These are phyloP conservation scores for Geotrichum candidum DNA, from an alignment of 1,139 yeast species.

Conservation along the genomic window DNA sequence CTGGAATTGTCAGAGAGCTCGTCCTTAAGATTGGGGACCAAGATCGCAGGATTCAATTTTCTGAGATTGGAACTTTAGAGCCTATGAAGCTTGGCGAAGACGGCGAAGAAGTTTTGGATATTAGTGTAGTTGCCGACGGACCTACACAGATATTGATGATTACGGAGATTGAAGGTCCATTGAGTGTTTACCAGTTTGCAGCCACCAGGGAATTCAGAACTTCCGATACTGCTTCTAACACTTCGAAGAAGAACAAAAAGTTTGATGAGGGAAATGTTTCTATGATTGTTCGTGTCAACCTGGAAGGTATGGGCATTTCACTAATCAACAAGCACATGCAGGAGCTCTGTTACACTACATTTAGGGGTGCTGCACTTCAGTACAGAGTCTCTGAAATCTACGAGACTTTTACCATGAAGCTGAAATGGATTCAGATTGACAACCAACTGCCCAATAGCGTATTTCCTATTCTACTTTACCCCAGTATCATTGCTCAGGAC, in stretches of 20 bases:
- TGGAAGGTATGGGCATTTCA: slow-evolving; percentile 88
- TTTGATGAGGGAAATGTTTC: slow-evolving; percentile 51
- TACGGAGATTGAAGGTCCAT: slow-evolving; percentile 70
- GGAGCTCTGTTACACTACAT: slow-evolving; percentile 74
- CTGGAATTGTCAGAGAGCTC: slow-evolving; percentile 77
- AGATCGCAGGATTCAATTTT: slow-evolving; percentile 73
- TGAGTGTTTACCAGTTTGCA: slow-evolving; percentile 57
- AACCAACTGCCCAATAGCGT: slow-evolving; percentile 84
- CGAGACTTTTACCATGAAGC: slow-evolving; percentile 69
- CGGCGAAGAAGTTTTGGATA: slow-evolving; percentile 55
- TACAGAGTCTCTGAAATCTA: slow-evolving; percentile 80
- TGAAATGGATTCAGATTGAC: slow-evolving; percentile 93
- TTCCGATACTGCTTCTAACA: slow-evolving; percentile 37
- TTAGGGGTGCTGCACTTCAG: slow-evolving; percentile 72
- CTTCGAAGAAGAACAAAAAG: slow-evolving; percentile 49
- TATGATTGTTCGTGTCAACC: slow-evolving; percentile 45
- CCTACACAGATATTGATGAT: slow-evolving; percentile 84
- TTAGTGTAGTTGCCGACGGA: slow-evolving; percentile 93
- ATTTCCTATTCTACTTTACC: slow-evolving; percentile 81
- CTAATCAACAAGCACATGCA: slow-evolving; percentile 62
- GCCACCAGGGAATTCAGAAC: slow-evolving; percentile 9
- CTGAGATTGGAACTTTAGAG: slow-evolving; percentile 83
- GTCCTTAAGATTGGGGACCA: slow-evolving; percentile 61
- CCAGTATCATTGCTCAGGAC: slow-evolving; percentile 80
- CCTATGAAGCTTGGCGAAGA: slow-evolving; percentile 59